These are phyloP conservation scores for Exophiala xenobiotica DNA, from an alignment of 2,329 filamentous ascomycete species.

Conservation along the genomic window DNA sequence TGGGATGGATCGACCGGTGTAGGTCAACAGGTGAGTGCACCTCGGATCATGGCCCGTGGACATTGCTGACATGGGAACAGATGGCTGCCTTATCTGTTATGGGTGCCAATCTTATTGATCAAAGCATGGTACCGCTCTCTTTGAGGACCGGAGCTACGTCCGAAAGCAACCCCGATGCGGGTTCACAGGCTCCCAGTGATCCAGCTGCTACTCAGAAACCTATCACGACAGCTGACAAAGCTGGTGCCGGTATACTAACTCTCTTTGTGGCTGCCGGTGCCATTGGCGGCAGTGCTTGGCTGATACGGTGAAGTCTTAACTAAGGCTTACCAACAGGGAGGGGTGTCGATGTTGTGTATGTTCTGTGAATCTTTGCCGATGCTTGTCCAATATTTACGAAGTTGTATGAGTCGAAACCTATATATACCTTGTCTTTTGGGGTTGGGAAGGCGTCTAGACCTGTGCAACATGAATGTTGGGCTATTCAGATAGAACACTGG, in stretches of 20 bases:
- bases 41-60: too few species aligned
- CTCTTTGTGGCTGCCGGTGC: slow-evolving; percentile 31
- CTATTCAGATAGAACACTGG: too few species aligned
- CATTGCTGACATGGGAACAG: too few species aligned
- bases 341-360: too few species aligned
- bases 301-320: slow-evolving; percentile 14
- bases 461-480: too few species aligned
- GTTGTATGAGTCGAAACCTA: too few species aligned
- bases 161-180: slow-evolving; percentile 39
- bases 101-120: slow-evolving; percentile 57
- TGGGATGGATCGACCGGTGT: slow-evolving; percentile 40
- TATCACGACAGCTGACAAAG: slow-evolving; percentile 38
- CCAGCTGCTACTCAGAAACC: slow-evolving; percentile 10
- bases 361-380: too few species aligned
- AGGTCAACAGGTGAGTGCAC: slow-evolving; percentile 41
- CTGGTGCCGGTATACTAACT: slow-evolving; percentile 42
- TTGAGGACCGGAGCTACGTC: slow-evolving; percentile 58
- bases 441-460: too few species aligned
- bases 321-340: too few species aligned
- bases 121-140: slow-evolving; percentile 51
- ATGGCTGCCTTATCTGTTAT: slow-evolving; percentile 66
- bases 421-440: too few species aligned
- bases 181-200: slow-evolving; percentile 22
- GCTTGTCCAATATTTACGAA: too few species aligned
- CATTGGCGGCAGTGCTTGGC: slow-evolving; percentile 25